Evolutionary conservation across 768 basidiomycete species (phyloP).

Genomic region (Pilatotrama ljubarskyi): DNA sequence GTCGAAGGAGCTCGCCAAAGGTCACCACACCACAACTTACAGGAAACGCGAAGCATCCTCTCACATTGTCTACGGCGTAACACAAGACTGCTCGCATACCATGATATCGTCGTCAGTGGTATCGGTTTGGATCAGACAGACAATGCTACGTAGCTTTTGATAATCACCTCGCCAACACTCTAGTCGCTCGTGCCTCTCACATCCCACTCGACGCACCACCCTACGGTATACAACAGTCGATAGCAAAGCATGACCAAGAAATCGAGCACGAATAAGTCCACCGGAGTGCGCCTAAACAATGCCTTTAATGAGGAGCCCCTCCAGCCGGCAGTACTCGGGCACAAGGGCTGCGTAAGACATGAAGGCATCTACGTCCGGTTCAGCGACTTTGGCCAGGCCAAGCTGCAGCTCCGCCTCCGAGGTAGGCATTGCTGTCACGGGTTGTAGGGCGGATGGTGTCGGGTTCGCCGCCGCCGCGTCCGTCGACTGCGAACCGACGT

Average conservation of each 20-base stretch:
- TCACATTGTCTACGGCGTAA: slow-evolving; percentile 11
- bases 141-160: slow-evolving; percentile 17
- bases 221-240: slow-evolving; percentile 23
- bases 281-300: slow-evolving; percentile 38
- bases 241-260: slow-evolving; percentile 22
- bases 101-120: slow-evolving; percentile 21
- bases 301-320: slow-evolving; percentile 72
- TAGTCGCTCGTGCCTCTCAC: not conserved
- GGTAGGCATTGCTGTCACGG: slow-evolving; percentile 71
- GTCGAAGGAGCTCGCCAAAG: too few relatives aligned
- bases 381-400: slow-evolving; percentile 80
- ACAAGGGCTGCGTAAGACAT: slow-evolving; percentile 85
- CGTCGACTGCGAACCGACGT: slow-evolving; percentile 34
- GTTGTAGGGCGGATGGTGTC: slow-evolving; percentile 61
- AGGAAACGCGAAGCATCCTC: slow-evolving; percentile 4
- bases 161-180: not conserved
- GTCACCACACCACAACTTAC: too few relatives aligned
- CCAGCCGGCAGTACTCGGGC: slow-evolving; percentile 79
- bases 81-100: slow-evolving; percentile 10
- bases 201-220: slow-evolving; percentile 1
- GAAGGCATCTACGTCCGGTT: slow-evolving; percentile 82
- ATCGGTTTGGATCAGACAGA: slow-evolving; percentile 14
- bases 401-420: slow-evolving; percentile 71
- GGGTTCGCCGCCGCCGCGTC: slow-evolving; percentile 43
- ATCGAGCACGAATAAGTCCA: not conserved